Evolutionary conservation across 352 stramenopile species (phyloP), one percentile per base, ranked within the genome.

Genomic region (Elongisporangium anandrum): DNA sequence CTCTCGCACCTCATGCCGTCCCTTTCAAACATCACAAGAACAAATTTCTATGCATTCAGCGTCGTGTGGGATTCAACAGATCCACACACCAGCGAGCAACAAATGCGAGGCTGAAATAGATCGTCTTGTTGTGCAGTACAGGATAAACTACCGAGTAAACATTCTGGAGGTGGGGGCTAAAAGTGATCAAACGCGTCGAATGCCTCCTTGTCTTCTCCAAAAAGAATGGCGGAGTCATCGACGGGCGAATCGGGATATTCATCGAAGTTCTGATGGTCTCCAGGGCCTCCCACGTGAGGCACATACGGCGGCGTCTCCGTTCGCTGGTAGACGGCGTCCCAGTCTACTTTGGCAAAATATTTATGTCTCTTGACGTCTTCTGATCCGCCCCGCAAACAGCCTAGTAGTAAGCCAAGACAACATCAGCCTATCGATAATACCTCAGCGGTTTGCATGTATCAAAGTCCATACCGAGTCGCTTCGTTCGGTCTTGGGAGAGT

Each of bases 181-280:
- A 95, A 95, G 62, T 90, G 65, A 64, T 95, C 82, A 73, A 95
- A 94, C 61, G 89, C 81, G 58, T 93, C 81, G 55, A 95, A 95
- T 7, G 81, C 80, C 8, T 75, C 80, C 64, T 87, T 81, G 63
- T 97, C 90, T 58, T 95, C 83, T 21, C 84, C 81, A 57, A 81
- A 94, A 41, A 97, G 77, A 57, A 91, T 72, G 50, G 86, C 74
- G 38, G 83, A 85, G 63, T 94, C 79, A 60, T 96, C 88, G 56
- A 94, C 72, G 38, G 90, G 87, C 17, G 85, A 96, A 64, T 98
- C 90, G 2, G 92, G 90, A 69, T 98, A 98, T 66, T 90, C 79
- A 66, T 98, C 92, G 69, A 98, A 98, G 83, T 98, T 93, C 68
- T 87, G 84, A 60, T 96, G 92, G 57, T 98, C 92, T 2, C 83